Base-by-base conservation (phyloP, 2,329 filamentous ascomycete genomes). In the Meredithiella fracta region DNA sequence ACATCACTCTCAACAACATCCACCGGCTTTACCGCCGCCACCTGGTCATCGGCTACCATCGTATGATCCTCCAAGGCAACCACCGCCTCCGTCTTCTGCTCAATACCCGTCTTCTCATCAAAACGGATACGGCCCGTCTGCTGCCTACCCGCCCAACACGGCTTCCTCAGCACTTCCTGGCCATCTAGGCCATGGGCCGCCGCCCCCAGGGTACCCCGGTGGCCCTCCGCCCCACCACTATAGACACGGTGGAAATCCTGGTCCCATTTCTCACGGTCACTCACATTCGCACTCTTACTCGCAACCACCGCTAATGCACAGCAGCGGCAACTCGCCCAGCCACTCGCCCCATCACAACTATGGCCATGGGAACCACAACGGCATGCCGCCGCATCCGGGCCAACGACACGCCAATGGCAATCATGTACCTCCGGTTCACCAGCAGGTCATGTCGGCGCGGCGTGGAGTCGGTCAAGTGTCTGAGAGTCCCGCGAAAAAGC, bases 401-500 rank as follows among this genome's bases (percentile, higher is more conserved):
- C 26, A 42, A 9, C 40, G 53, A 22, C 38, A 56, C 51, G 53
- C 54, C 15, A 26, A 29, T 9, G 50, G 50, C n/a, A 22, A 42
- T 26, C 38, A 54, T 15, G 53, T 38, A 20, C 50, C 29, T 3
- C 59, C 65, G 53, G 66, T 65, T 60, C 56, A 58, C 17, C 55
- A 47, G 11, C 58, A 59, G 52, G 50, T 57, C 11, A 56, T 57
- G 54, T 38, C 58, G n/a, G 42, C 56, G 8, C 78, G 73, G 67
- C 73, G 73, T 66, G 73, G 66, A 62, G 73, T 77, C 73, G 69
- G 76, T 31, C 76, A 82, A 64, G 70, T 72, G 15, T 66, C 73
- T 31, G 77, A 82, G 62, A 85, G 83, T 38, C 87, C 86, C 20
- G 86, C 87, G 34, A 94, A 92, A 73, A 94, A 91, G 70, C 89